Percentiles rank a stretch among this genome's conserved stretches.
Conservation (phyloP, 331 rosid species). For the Arachis monticola region DNA sequence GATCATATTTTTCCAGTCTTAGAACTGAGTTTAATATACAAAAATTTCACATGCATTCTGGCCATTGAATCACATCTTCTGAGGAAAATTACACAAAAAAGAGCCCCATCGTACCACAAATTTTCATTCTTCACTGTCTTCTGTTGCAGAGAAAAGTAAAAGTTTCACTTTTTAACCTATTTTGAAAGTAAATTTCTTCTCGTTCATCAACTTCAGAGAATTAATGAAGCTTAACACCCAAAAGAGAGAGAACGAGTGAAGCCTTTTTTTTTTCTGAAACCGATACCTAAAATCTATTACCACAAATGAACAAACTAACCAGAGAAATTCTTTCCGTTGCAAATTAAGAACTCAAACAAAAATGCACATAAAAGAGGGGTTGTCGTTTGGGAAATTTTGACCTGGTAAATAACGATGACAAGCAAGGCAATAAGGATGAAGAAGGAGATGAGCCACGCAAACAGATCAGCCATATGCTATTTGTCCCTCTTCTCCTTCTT, state of each 20-base stretch:
- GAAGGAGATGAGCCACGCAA: constrained; percentile 91
- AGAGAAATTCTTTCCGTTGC: not conserved
- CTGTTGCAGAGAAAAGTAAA: not conserved
- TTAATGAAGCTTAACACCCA: not conserved
- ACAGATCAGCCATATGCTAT: constrained; percentile 72
- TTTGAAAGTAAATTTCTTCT: not conserved
- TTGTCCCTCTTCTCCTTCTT: not conserved
- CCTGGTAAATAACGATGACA: constrained; percentile 78
- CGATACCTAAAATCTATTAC: not conserved
- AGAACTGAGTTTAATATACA: not conserved
- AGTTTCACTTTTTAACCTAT: not conserved
- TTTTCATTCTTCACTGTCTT: not conserved
- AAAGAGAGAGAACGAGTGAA: not conserved
- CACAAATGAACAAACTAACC: too few relatives aligned
- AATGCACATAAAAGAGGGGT: not conserved
- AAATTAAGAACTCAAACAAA: not conserved
- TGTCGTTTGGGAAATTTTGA: constrained; percentile 8
- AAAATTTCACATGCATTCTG: constrained; percentile 4
- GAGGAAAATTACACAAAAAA: constrained; percentile 12
- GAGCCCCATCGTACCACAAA: not conserved
- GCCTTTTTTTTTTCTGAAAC: too few relatives aligned
- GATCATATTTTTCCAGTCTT: constrained; percentile 4
- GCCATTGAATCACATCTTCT: constrained; percentile 10
- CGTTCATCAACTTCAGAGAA: not conserved
- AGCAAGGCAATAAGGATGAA: constrained; percentile 79